phyloP scores from a whole-genome alignment of 306 rosid species.

The Hippophae tibetana region DNA sequence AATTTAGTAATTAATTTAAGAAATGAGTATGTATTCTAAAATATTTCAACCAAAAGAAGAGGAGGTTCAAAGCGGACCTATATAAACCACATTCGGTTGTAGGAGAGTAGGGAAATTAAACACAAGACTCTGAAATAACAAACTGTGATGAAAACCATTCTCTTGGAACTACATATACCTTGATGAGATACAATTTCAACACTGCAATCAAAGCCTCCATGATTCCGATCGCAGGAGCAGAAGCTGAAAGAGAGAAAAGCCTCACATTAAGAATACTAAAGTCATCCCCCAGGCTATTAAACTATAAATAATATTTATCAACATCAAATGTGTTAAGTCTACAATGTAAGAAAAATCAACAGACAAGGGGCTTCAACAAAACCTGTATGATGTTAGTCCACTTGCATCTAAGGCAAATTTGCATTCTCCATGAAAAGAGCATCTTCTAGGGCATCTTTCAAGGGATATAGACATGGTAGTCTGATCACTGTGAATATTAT shows the following conservation, averaged over 20 bases:
- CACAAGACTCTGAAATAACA: not conserved
- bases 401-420: slow-evolving; percentile 57
- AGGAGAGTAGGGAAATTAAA: too few relatives aligned
- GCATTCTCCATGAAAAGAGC: slow-evolving; percentile 79
- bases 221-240: slow-evolving; percentile 82
- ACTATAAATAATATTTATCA: not conserved
- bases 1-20: too few relatives aligned
- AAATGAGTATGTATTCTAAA: too few relatives aligned
- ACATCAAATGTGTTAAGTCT: slow-evolving; percentile 15
- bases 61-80: too few relatives aligned
- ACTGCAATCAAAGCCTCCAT: slow-evolving; percentile 97
- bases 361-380: slow-evolving; percentile 20
- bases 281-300: not conserved
- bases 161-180: slow-evolving; percentile 41
- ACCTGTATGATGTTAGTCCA: slow-evolving; percentile 88
- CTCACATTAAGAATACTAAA: slow-evolving; percentile 9
- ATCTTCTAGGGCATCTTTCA: slow-evolving; percentile 83
- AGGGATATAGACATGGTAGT: slow-evolving; percentile 75
- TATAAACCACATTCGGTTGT: too few relatives aligned
- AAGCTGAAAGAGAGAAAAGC: slow-evolving; percentile 43
- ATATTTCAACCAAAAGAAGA: too few relatives aligned
- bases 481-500: slow-evolving; percentile 29
- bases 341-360: slow-evolving; percentile 6
- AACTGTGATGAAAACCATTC: not conserved
- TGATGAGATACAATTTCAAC: slow-evolving; percentile 61